Conservation (phyloP, 2,329 filamentous ascomycete species). For the Thielaviopsis euricoi region DNA sequence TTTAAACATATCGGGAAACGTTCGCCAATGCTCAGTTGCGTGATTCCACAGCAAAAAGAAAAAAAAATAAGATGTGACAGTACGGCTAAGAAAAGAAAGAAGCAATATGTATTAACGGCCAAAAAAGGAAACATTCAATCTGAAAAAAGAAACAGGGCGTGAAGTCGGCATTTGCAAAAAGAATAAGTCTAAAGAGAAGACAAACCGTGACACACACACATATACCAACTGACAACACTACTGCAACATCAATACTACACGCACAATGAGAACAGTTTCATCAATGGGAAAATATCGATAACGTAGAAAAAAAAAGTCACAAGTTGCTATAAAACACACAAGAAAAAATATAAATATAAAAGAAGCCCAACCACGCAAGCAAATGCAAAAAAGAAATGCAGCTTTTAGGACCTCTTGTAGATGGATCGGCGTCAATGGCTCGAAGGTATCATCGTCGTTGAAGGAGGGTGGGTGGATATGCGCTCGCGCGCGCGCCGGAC, state of each 20-base stretch:
- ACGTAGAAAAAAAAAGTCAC: not conserved
- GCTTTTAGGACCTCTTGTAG: not conserved
- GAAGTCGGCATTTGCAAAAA: not conserved
- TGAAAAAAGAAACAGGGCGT: not conserved
- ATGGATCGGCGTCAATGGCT: not conserved
- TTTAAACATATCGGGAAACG: not conserved
- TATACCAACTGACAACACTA: too few species aligned
- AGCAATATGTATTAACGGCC: not conserved
- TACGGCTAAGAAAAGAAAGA: not conserved
- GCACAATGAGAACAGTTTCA: not conserved
- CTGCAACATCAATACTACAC: too few species aligned
- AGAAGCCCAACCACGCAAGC: not conserved
- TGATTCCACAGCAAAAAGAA: not conserved
- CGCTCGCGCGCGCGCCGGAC: not conserved
- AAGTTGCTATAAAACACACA: slow-evolving; percentile 8
- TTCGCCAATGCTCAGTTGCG: not conserved
- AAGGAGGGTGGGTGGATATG: not conserved
- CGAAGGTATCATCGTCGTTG: not conserved
- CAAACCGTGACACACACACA: too few species aligned
- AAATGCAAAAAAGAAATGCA: slow-evolving; percentile 3
- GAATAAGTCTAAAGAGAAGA: not conserved
- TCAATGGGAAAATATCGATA: not conserved
- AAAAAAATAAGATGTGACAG: too few species aligned
- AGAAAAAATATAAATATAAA: not conserved
- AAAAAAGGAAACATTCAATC: not conserved